Percentiles rank a stretch among this genome's conserved stretches.
Conservation (phyloP, 805 yeast genomes). For the Maudiozyma serrabonitensis region DNA sequence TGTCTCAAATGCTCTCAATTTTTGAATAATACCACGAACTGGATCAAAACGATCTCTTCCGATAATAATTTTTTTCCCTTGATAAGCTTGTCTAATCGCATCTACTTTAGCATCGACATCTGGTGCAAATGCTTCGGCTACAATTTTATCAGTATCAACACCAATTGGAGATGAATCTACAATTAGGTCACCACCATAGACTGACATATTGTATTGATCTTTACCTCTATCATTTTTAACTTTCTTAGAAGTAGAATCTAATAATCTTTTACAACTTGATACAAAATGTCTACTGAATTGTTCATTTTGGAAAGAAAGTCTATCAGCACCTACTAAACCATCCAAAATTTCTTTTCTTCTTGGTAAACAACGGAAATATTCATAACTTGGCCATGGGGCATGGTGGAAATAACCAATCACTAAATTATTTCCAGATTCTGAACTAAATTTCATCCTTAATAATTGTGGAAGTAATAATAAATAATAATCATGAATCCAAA, state of each 20-base stretch:
- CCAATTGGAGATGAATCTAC: conserved; percentile 83
- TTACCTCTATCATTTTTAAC: conserved; percentile 19
- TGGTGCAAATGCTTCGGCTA: conserved; percentile 41
- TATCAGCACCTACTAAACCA: conserved; percentile 86
- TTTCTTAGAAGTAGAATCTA: conserved; percentile 63
- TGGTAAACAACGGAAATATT: conserved; percentile 82
- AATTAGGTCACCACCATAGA: conserved; percentile 68
- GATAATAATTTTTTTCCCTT: conserved; percentile 66
- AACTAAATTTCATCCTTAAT: conserved; percentile 54
- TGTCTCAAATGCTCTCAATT: conserved; percentile 81
- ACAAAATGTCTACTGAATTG: conserved; percentile 86
- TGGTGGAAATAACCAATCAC: conserved; percentile 73
- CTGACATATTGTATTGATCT: conserved; percentile 37
- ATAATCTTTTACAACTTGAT: conserved; percentile 76
- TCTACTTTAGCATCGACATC: conserved; percentile 52
- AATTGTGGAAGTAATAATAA: conserved; percentile 73
- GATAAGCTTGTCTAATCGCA: conserved; percentile 54
- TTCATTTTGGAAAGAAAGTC: conserved; percentile 76
- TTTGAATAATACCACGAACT: conserved; percentile 90
- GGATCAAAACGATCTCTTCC: conserved; percentile 91
- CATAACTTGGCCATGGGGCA: conserved; percentile 91
- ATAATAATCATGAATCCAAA: conserved; percentile 91
- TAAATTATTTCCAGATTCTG: conserved; percentile 33
- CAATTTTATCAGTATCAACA: conserved; percentile 63
- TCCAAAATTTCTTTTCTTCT: conserved; percentile 74